Percentiles rank a stretch among this genome's conserved stretches.
Conservation (phyloP, 2,329 filamentous ascomycete species). For the Pseudocercospora vitis region DNA sequence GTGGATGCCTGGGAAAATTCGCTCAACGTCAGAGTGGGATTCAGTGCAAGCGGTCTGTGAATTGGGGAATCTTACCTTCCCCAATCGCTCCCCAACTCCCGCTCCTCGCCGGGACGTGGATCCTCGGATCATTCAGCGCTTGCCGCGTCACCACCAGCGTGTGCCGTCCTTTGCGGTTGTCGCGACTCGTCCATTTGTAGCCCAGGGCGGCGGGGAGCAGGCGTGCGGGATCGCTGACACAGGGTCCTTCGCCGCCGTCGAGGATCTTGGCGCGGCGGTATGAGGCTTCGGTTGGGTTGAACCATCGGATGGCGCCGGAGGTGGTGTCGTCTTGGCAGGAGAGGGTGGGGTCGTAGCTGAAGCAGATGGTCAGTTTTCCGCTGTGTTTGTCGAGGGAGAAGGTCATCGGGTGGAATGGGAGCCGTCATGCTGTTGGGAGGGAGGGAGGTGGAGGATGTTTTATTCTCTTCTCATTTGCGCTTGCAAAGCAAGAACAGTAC, state of each 20-base stretch:
- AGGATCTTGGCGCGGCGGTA: not conserved
- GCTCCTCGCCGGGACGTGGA: not conserved
- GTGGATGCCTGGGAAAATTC: slow-evolving; percentile 41
- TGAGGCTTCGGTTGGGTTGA: not conserved
- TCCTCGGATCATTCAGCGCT: not conserved
- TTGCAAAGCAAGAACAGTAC: too few species aligned
- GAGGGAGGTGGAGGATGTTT: not conserved
- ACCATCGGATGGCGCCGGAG: not conserved
- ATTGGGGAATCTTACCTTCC: not conserved
- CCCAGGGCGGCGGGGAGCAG: slow-evolving; percentile 17
- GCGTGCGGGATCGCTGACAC: not conserved
- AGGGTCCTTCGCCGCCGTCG: not conserved
- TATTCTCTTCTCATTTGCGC: too few species aligned
- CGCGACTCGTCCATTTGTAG: slow-evolving; percentile 44
- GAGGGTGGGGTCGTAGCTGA: not conserved
- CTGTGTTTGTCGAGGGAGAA: too few species aligned
- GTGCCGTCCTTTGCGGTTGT: slow-evolving; percentile 44
- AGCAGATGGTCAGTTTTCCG: not conserved
- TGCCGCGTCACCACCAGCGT: not conserved
- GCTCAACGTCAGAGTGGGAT: too few species aligned
- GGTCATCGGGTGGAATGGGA: too few species aligned
- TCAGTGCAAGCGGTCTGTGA: too few species aligned
- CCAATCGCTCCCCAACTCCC: not conserved
- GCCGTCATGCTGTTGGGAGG: too few species aligned
- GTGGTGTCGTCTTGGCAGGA: not conserved